Evolutionary conservation across 1,139 yeast species (phyloP).

Genomic region (Yamadazyma buinensis): DNA sequence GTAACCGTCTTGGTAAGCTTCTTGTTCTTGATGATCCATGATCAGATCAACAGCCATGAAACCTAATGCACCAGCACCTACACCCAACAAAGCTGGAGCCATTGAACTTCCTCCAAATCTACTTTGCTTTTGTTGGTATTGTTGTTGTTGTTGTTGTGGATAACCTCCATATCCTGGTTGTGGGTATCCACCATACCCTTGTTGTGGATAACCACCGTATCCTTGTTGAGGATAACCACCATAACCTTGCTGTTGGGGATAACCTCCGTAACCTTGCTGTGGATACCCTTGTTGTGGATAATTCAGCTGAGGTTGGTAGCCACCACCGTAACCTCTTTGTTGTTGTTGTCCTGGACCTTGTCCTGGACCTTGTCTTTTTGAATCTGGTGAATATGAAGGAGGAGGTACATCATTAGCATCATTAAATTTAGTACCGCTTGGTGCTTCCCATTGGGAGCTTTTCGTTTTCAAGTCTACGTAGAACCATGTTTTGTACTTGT

Average conservation of each 20-base stretch:
- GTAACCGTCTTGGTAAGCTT: slow-evolving; percentile 27
- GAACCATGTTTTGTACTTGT: slow-evolving; percentile 71
- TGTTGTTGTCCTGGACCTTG: not conserved
- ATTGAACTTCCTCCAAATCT: slow-evolving; percentile 22
- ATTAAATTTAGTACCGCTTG: slow-evolving; percentile 53
- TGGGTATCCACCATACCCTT: slow-evolving; percentile 21
- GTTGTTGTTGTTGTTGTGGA: slow-evolving; percentile 16
- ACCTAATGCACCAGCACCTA: slow-evolving; percentile 65
- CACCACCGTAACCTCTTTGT: slow-evolving; percentile 2
- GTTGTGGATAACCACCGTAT: slow-evolving; percentile 22
- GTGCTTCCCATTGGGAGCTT: slow-evolving; percentile 89
- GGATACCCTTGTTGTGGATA: slow-evolving; percentile 13
- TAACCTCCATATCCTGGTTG: slow-evolving; percentile 17
- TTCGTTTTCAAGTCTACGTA: slow-evolving; percentile 73
- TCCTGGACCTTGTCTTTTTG: not conserved
- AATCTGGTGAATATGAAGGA: slow-evolving; percentile 30
- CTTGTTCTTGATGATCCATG: slow-evolving; percentile 2
- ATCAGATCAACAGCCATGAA: slow-evolving; percentile 2
- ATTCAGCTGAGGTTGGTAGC: slow-evolving; percentile 5
- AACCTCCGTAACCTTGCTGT: slow-evolving; percentile 16
- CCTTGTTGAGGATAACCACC: slow-evolving; percentile 15
- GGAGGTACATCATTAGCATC: slow-evolving; percentile 26
- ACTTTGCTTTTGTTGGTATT: slow-evolving; percentile 16
- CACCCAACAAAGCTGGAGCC: slow-evolving; percentile 51
- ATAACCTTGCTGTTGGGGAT: slow-evolving; percentile 18